These are phyloP conservation scores for Populus nigra DNA, from an alignment of 345 rosid species.

Conservation along the genomic window DNA sequence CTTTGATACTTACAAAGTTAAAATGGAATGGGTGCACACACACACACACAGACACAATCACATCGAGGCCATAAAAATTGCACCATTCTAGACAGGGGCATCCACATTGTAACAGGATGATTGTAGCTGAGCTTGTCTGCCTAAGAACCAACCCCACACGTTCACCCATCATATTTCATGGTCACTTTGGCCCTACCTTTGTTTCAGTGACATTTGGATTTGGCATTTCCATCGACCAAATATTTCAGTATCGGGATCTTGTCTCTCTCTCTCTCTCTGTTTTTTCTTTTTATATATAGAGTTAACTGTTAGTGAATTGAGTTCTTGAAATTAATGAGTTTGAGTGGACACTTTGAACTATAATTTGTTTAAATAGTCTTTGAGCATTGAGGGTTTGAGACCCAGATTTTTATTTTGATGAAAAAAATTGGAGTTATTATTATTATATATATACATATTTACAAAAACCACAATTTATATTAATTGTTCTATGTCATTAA, in stretches of 20 bases:
- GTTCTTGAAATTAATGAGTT: no score
- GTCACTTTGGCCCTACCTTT: constrained; percentile 8
- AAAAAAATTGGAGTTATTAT: not conserved
- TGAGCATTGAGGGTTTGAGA: not conserved
- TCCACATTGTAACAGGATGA: no score
- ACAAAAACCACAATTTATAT: not conserved
- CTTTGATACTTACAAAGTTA: not conserved
- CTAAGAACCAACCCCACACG: constrained; percentile 17
- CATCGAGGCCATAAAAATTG: not conserved
- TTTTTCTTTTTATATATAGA: not conserved
- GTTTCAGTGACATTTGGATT: constrained; percentile 3
- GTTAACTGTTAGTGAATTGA: not conserved
- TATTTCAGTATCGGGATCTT: constrained; percentile 9
- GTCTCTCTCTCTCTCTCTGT: not conserved
- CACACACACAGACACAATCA: not conserved
- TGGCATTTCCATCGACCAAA: not conserved
- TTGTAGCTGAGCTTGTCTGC: constrained; percentile 1
- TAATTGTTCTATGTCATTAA: not conserved
- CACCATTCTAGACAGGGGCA: not conserved
- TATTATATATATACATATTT: no score
- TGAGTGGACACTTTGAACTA: not conserved
- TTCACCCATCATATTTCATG: constrained; percentile 4
- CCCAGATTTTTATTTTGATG: not conserved
- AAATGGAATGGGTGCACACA: not conserved
- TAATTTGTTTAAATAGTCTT: not conserved